These are phyloP conservation scores for Macaranga tanarius DNA, from an alignment of 441 rosid species.

Conservation along the genomic window DNA sequence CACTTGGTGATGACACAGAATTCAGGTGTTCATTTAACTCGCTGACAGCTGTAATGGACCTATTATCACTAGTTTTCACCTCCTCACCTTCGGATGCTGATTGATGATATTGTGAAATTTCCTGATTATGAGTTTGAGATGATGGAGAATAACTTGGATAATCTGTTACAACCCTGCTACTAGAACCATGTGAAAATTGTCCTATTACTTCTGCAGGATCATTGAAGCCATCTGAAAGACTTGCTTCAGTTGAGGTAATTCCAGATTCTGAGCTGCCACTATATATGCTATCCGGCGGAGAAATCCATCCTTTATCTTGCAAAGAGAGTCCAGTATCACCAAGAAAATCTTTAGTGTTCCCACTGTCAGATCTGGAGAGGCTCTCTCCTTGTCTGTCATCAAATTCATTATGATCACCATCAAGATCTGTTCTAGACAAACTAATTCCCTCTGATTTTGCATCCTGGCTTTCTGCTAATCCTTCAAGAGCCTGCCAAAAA, in stretches of 20 bases:
- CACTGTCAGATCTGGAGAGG: constrained; percentile 47
- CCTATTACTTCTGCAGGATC: constrained; percentile 39
- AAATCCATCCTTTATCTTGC: constrained; percentile 75
- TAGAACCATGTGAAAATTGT: constrained; percentile 31
- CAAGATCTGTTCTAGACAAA: constrained; percentile 52
- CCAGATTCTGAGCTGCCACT: constrained; percentile 59
- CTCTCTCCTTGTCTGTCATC: constrained; percentile 45
- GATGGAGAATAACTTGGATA: constrained; percentile 32
- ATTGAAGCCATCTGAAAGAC: constrained; percentile 39
- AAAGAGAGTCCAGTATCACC: constrained; percentile 40
- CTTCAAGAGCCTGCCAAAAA: constrained; percentile 66
- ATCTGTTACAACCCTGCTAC: constrained; percentile 28
- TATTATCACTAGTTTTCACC: constrained; percentile 27
- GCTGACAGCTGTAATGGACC: constrained; percentile 25
- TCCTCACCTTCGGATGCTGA: constrained; percentile 27
- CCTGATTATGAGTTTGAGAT: constrained; percentile 43
- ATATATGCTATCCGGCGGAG: constrained; percentile 74
- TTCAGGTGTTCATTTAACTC: constrained; percentile 37
- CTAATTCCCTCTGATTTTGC: constrained; percentile 55
- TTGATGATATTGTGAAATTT: constrained; percentile 27
- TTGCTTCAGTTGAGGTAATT: constrained; percentile 41
- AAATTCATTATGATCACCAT: constrained; percentile 40
- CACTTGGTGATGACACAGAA: constrained; percentile 24
- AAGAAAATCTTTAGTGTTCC: constrained; percentile 39
- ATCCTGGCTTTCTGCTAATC: constrained; percentile 72